Evolutionary conservation across 257 asterid species (phyloP), one percentile per base, ranked within the genome.

Genomic region (Anisodus tanguticus): DNA sequence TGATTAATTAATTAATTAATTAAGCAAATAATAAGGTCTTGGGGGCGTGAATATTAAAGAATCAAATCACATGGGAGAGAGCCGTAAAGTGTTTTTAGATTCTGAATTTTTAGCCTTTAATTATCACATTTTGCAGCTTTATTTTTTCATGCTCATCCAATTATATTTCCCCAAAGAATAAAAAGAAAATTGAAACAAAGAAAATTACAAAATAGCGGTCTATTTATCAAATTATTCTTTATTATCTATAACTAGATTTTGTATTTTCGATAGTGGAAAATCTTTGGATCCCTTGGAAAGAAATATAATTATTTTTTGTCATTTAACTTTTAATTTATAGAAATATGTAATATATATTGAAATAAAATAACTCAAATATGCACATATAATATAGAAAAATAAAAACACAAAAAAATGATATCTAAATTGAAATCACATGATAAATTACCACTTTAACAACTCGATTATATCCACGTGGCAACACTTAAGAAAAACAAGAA

Each of bases 21-120:
- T 22, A 63, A 19, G 41, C 16, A 19, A 66, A 78, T 31, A 74
- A 80, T 26, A 79, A 74, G 83, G 84, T 87, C 77, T 68, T 80
- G 80, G n/a, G n/a, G 82, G 97, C 92, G 91, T 92, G 94, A 88
- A 69, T 72, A 91, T 85, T 89, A 84, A 88, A 92, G 90, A 90
- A 92, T 89, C 91, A 85, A 86, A 81, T 89, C 91, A 88, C 93
- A 89, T 90, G 94, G 90, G 89, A 84, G 85, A 84, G 86, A 83
- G 90, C 84, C 85, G 22, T 83, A 89, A 91, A 89, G 86, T 66
- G 41, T 66, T 90, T 86, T 53, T 83, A 82, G 45, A 77, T 85
- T 84, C 91, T 81, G 70, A 84, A 79, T 83, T 69, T 54, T 6
- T 63, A 76, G 80, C 89, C 62, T 89, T 90, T 91, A 91, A 89